Conservation (phyloP, 805 yeast species). For the Ogataea dorogensis region DNA sequence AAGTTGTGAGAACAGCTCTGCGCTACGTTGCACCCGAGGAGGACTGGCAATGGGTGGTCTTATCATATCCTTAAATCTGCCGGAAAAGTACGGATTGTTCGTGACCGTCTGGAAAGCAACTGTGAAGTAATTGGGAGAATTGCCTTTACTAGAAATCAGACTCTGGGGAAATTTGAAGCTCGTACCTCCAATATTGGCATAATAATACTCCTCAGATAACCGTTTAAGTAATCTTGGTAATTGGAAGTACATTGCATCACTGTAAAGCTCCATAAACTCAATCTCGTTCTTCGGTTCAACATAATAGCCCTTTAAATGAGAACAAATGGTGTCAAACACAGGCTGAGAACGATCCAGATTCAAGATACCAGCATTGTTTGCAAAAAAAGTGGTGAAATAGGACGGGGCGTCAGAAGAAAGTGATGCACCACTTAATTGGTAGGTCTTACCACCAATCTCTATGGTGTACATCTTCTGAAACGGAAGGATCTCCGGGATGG, state of each 20-base stretch:
- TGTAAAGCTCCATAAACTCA: slow-evolving; percentile 58
- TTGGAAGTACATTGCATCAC: slow-evolving; percentile 72
- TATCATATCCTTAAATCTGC: slow-evolving; percentile 44
- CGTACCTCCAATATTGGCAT: slow-evolving; percentile 56
- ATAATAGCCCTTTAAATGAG: slow-evolving; percentile 80
- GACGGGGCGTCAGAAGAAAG: slow-evolving; percentile 85
- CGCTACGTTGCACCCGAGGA: slow-evolving; percentile 49
- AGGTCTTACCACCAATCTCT: slow-evolving; percentile 64
- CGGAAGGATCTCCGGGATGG: slow-evolving; percentile 56
- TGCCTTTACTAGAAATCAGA: slow-evolving; percentile 59
- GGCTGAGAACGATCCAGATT: slow-evolving; percentile 74
- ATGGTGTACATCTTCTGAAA: slow-evolving; percentile 67
- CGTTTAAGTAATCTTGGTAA: slow-evolving; percentile 53
- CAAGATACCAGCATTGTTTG: slow-evolving; percentile 41
- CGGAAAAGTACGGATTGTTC: slow-evolving; percentile 41
- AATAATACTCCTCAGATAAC: slow-evolving; percentile 53
- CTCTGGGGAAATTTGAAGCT: slow-evolving; percentile 59
- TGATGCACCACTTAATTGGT: slow-evolving; percentile 77
- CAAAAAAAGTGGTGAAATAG: slow-evolving; percentile 75
- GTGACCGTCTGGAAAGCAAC: slow-evolving; percentile 55
- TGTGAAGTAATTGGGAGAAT: slow-evolving; percentile 74
- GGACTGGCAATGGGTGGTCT: slow-evolving; percentile 81
- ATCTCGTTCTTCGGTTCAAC: slow-evolving; percentile 57
- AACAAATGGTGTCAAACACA: slow-evolving; percentile 62
- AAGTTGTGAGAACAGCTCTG: slow-evolving; percentile 53